Conservation (phyloP, 495 filamentous ascomycete species). For the Aspergillus taichungensis region DNA sequence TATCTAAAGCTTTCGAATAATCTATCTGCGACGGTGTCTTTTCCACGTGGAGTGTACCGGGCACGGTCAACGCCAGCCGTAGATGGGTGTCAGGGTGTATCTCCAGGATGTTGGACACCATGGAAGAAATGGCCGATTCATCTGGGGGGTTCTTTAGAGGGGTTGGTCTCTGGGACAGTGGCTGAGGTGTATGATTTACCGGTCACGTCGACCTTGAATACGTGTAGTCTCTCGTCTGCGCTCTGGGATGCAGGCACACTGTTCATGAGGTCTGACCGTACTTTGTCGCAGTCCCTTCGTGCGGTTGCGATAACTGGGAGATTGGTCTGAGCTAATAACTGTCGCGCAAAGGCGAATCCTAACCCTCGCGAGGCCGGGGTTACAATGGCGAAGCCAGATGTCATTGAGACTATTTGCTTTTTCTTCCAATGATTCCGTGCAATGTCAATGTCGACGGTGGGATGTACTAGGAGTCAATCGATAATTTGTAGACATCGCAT, state of each 20-base stretch:
- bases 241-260: slow-evolving; percentile 25
- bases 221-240: slow-evolving; percentile 40
- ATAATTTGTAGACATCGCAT: too few relatives aligned
- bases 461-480: too few relatives aligned
- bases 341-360: slow-evolving; percentile 59
- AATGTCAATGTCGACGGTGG: background rate
- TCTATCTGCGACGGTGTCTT: slow-evolving; percentile 59
- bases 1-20: slow-evolving; percentile 45
- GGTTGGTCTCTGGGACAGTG: background rate
- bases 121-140: slow-evolving; percentile 30
- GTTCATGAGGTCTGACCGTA: slow-evolving; percentile 45
- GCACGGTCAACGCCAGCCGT: slow-evolving; percentile 60
- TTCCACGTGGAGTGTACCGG: slow-evolving; percentile 68
- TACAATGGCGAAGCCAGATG: slow-evolving; percentile 18
- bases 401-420: too few relatives aligned
- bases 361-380: slow-evolving; percentile 67
- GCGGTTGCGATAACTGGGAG: slow-evolving; percentile 67
- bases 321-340: slow-evolving; percentile 54
- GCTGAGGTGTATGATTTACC: slow-evolving; percentile 26
- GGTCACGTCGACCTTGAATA: slow-evolving; percentile 53
- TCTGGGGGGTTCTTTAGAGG: slow-evolving; percentile 16
- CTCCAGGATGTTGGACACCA: slow-evolving; percentile 25
- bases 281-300: slow-evolving; percentile 43
- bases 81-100: slow-evolving; percentile 50
- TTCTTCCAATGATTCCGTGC: background rate